These are phyloP conservation scores for Nitzschia inconspicua DNA, from an alignment of 108 stramenopile species.

Conservation along the genomic window DNA sequence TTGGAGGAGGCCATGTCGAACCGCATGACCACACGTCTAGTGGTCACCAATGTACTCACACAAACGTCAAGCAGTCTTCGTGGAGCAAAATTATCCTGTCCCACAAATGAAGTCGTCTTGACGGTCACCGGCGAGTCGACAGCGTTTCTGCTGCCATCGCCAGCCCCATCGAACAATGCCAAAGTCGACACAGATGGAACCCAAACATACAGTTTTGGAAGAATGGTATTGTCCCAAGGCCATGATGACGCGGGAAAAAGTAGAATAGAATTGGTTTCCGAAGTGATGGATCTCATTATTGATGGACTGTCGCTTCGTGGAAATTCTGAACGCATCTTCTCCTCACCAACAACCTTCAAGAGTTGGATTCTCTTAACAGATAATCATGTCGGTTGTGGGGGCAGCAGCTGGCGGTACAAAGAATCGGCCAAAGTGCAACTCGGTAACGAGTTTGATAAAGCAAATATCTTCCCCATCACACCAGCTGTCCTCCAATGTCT, in stretches of 20 bases:
- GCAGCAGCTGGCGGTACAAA: no score
- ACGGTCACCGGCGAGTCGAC: conserved; percentile 1
- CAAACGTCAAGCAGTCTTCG: conserved; percentile 9
- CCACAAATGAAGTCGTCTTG: conserved; percentile 19
- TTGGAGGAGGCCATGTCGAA: background rate
- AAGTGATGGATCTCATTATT: background rate
- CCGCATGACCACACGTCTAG: background rate
- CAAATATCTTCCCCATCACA: background rate
- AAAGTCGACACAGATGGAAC: background rate
- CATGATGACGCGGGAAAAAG: no score
- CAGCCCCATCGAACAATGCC: background rate
- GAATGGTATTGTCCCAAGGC: background rate
- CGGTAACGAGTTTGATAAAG: background rate
- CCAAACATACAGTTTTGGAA: background rate
- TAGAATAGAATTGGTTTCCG: no score
- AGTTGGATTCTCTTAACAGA: background rate
- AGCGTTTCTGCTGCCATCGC: background rate
- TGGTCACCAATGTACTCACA: conserved; percentile 19
- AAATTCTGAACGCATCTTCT: background rate
- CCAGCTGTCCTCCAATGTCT: conserved; percentile 7
- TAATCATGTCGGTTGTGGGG: background rate
- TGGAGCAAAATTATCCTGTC: background rate
- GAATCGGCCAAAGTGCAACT: conserved; percentile 1
- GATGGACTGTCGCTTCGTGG: conserved; percentile 1
- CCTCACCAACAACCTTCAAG: background rate